Conservation (phyloP, 2,329 filamentous ascomycete species). For the Trichoderma simmonsii region DNA sequence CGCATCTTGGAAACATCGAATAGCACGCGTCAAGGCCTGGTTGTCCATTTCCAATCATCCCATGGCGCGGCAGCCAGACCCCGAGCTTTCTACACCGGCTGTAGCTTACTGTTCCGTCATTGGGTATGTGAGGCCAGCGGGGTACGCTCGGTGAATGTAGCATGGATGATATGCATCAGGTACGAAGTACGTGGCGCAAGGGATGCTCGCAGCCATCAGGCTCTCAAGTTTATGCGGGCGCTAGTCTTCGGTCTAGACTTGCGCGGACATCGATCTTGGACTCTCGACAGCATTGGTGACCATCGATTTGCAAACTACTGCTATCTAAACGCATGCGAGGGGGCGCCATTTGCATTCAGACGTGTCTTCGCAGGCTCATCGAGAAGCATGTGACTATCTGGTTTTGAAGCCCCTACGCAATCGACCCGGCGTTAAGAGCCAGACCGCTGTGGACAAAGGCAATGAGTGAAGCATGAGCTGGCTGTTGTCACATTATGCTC, state of each 20-base stretch:
- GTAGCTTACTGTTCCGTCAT: constrained; percentile 17
- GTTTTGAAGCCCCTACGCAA: not conserved
- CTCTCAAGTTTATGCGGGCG: constrained; percentile 7
- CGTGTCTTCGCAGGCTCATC: not conserved
- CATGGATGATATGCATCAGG: constrained; percentile 17
- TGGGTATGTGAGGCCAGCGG: constrained; percentile 9
- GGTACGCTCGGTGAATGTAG: constrained; percentile 17
- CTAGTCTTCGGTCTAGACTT: constrained; percentile 13
- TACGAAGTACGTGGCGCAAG: constrained; percentile 15
- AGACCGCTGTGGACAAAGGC: not conserved
- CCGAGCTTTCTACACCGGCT: constrained; percentile 18
- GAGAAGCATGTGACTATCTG: constrained; percentile 7
- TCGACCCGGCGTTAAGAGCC: not conserved
- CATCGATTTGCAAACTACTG: not conserved
- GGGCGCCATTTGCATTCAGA: not conserved
- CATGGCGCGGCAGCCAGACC: constrained; percentile 3
- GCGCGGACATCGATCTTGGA: constrained; percentile 3
- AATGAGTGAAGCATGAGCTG: not conserved
- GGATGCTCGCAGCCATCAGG: constrained; percentile 1
- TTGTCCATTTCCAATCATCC: not conserved
- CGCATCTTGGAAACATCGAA: constrained; percentile 8
- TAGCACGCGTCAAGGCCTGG: not conserved
- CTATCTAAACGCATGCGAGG: constrained; percentile 4
- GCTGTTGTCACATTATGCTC: not conserved
- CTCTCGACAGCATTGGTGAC: not conserved